A percentile compares a stretch with the other conserved stretches of the same genome.
phyloP scores from a whole-genome alignment of 2,329 filamentous ascomycete genomes.

The Apiospora arundinis region DNA sequence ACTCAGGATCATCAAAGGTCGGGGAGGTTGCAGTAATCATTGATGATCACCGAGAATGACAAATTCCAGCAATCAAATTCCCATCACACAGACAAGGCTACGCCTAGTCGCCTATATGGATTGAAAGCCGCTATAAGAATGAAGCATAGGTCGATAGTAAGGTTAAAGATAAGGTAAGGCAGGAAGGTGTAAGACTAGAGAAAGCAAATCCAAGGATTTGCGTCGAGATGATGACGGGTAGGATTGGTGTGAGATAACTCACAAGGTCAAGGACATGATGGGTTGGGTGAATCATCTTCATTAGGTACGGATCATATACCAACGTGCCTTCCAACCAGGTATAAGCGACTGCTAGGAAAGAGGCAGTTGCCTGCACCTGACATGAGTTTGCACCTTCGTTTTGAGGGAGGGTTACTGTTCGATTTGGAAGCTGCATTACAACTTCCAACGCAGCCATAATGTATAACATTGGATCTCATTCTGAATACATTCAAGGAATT shows the following conservation, averaged over 20 bases:
- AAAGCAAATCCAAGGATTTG: not conserved
- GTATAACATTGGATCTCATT: not conserved
- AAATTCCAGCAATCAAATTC: not conserved
- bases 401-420: too few species aligned
- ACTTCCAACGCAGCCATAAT: too few species aligned
- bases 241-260: not conserved
- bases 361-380: not conserved
- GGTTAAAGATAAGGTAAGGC: not conserved
- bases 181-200: not conserved
- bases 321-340: not conserved
- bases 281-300: not conserved
- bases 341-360: not conserved
- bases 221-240: not conserved
- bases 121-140: not conserved
- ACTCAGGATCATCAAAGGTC: not conserved
- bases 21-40: not conserved
- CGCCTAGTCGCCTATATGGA: not conserved
- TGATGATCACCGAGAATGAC: not conserved
- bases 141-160: not conserved
- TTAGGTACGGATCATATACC: not conserved
- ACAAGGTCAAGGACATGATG: not conserved
- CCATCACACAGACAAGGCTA: not conserved
- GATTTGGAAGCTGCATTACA: too few species aligned
- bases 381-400: not conserved
- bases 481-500: not conserved